A percentile compares a stretch with the other conserved stretches of the same genome.
Conservation (phyloP, 305 asterid species). For the Caryopteris hybrid region DNA sequence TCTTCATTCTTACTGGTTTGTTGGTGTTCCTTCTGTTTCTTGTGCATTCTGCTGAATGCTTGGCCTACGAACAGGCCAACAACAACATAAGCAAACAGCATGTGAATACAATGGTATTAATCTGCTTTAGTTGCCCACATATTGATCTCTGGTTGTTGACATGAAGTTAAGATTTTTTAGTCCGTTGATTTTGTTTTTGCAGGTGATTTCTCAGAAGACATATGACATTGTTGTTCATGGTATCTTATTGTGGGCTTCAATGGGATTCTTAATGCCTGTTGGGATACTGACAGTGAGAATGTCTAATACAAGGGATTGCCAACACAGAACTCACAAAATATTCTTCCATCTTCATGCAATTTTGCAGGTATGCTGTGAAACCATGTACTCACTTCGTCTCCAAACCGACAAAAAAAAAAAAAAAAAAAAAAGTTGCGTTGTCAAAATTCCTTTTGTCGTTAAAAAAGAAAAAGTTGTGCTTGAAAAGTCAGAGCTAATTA, state of each 20-base stretch:
- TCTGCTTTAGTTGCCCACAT: not conserved
- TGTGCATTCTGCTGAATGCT: slow-evolving; percentile 24
- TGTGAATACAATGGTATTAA: not conserved
- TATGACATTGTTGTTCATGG: slow-evolving; percentile 63
- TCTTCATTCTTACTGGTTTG: slow-evolving; percentile 12
- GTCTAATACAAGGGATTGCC: slow-evolving; percentile 31
- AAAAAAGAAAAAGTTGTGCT: too few species aligned
- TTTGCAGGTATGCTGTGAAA: slow-evolving; percentile 44
- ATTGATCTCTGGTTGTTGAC: too few species aligned
- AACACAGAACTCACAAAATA: slow-evolving; percentile 29
- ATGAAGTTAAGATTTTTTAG: too few species aligned
- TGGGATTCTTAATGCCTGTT: slow-evolving; percentile 66
- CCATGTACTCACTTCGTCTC: too few species aligned
- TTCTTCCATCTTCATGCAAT: slow-evolving; percentile 53
- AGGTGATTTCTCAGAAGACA: slow-evolving; percentile 40
- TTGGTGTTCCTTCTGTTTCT: slow-evolving; percentile 25
- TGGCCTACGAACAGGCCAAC: slow-evolving; percentile 19
- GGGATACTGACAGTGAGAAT: slow-evolving; percentile 64
- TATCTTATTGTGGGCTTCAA: slow-evolving; percentile 63
- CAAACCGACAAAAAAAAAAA: too few species aligned
- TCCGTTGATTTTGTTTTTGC: slow-evolving; percentile 1
- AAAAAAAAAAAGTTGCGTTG: too few species aligned
- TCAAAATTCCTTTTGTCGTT: too few species aligned
- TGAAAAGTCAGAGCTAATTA: too few species aligned
- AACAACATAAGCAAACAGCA: slow-evolving; percentile 12